A percentile compares a stretch with the other conserved stretches of the same genome.
Conservation (phyloP, 805 yeast species). For the Maudiozyma bulderi region DNA sequence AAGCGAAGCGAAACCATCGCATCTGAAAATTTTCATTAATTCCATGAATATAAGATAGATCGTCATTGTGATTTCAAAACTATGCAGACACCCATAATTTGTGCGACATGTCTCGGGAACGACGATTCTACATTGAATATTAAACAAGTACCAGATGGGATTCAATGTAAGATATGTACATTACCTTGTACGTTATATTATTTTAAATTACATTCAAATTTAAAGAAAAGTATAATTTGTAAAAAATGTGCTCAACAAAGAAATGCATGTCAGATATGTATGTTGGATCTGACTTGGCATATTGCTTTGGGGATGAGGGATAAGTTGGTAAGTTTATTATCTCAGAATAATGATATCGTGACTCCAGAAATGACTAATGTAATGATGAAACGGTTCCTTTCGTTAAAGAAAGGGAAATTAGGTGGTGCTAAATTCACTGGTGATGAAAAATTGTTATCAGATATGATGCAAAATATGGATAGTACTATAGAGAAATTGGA, state of each 20-base stretch:
- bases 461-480: conserved; percentile 39
- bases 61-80: too few species aligned
- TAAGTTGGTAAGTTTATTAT: conserved; percentile 58
- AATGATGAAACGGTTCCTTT: conserved; percentile 46
- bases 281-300: conserved; percentile 71
- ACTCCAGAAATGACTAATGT: conserved; percentile 40
- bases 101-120: conserved; percentile 62
- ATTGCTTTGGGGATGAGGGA: conserved; percentile 75
- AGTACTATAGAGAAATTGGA: neutral
- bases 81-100: conserved; percentile 31
- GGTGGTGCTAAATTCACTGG: conserved; percentile 32
- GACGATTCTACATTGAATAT: conserved; percentile 34
- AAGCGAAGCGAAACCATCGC: too few species aligned
- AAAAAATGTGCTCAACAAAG: conserved; percentile 66
- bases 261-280: conserved; percentile 82
- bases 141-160: conserved; percentile 61
- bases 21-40: too few species aligned
- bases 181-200: conserved; percentile 73
- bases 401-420: conserved; percentile 35
- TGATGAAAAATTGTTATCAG: conserved; percentile 36
- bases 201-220: conserved; percentile 35
- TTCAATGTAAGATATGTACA: conserved; percentile 79
- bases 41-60: too few species aligned
- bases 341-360: conserved; percentile 37
- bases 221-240: conserved; percentile 64